These are phyloP conservation scores for Suhomyces faveliae DNA, from an alignment of 805 yeast genomes.

Conservation along the genomic window DNA sequence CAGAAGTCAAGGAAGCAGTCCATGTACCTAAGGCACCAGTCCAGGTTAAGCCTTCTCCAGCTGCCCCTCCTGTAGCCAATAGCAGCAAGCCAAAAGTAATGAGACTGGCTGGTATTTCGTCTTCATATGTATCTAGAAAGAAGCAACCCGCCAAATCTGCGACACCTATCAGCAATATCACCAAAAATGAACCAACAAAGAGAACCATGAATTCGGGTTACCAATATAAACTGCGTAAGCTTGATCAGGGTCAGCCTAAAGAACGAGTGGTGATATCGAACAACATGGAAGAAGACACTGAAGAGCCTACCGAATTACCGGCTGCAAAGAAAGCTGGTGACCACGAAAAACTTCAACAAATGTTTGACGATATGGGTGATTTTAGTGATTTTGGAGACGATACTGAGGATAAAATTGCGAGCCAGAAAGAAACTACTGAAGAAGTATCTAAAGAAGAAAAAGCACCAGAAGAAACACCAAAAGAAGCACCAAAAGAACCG, in stretches of 20 bases:
- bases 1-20: constrained; percentile 14
- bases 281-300: constrained; percentile 8
- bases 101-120: constrained; percentile 17
- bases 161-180: constrained; percentile 15
- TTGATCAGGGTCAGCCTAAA: constrained; percentile 26
- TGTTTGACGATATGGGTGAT: constrained; percentile 15
- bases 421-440: background rate
- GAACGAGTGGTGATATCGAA: constrained; percentile 38
- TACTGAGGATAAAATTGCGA: constrained; percentile 3
- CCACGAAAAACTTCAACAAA: constrained; percentile 9
- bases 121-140: constrained; percentile 27
- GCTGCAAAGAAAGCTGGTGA: background rate
- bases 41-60: background rate
- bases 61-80: background rate
- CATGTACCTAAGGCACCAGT: background rate
- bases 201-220: constrained; percentile 3
- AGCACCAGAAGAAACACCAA: background rate
- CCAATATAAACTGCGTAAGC: constrained; percentile 38
- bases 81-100: constrained; percentile 5
- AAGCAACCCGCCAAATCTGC: constrained; percentile 10
- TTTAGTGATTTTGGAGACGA: constrained; percentile 14
- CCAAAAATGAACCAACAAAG: constrained; percentile 15
- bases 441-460: background rate
- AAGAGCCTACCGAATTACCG: constrained; percentile 3
- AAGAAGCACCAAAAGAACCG: background rate